Percentiles rank a stretch among this genome's conserved stretches.
phyloP scores from a whole-genome alignment of 1,284 basidiomycete species.

The Chondrostereum purpureum region DNA sequence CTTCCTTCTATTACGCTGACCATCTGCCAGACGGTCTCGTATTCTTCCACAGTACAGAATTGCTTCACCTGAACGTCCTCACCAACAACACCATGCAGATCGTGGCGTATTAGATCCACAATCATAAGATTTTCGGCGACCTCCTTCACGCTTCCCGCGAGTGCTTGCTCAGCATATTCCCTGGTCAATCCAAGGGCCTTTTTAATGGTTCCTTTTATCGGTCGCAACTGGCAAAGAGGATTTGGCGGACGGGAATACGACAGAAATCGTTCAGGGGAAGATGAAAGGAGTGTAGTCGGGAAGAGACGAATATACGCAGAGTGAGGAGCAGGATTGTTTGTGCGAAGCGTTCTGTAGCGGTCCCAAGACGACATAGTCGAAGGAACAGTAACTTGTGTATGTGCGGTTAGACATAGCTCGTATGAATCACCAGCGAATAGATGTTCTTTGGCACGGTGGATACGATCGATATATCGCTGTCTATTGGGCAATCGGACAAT shows the following conservation, averaged over 20 bases:
- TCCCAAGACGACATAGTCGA: conserved; percentile 59
- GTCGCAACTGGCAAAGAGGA: conserved; percentile 76
- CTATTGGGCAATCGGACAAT: conserved; percentile 47
- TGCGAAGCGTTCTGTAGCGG: conserved; percentile 65
- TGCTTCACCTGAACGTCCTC: conserved; percentile 77
- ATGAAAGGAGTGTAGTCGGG: conserved; percentile 63
- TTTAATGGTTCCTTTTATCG: conserved; percentile 90
- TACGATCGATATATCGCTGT: conserved; percentile 62
- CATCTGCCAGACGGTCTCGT: conserved; percentile 93
- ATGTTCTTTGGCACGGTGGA: conserved; percentile 68
- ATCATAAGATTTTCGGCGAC: conserved; percentile 99
- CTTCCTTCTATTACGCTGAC: conserved; percentile 88
- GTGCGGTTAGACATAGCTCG: conserved; percentile 90
- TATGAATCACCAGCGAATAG: conserved; percentile 91
- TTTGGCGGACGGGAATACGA: conserved; percentile 69
- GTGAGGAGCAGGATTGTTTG: conserved; percentile 87
- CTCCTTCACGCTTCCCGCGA: conserved; percentile 82
- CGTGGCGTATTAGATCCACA: conserved; percentile 93
- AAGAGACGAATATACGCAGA: conserved; percentile 76
- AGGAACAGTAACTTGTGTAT: conserved; percentile 47
- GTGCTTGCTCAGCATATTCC: conserved; percentile 52
- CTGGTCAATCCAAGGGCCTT: conserved; percentile 60
- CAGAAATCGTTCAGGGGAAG: conserved; percentile 91
- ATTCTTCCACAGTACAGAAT: conserved; percentile 88
- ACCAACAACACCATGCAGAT: conserved; percentile 75